Base-by-base conservation (phyloP, 805 yeast genomes). In the Yamadazyma sp. region DNA sequence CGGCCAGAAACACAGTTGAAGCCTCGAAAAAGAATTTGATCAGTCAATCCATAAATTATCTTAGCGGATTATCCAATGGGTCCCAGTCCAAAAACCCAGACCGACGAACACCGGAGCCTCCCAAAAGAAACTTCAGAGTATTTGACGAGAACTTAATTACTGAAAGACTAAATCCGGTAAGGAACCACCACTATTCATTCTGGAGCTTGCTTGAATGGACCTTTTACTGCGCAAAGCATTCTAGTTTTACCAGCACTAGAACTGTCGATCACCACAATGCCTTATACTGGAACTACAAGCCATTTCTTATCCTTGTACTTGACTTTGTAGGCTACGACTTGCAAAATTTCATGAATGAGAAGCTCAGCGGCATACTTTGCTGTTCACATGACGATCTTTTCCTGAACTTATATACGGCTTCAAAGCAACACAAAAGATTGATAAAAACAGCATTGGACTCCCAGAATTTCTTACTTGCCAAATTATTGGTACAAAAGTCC, bases 141-240 rank as follows among this genome's bases (percentile, higher is more conserved):
- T 64, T 60, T 49, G 71, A 59, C 37, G 71, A 68, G 16, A 41
- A 43, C 10, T 36, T 62, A 4, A 35, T 66, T 5, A 45, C 57
- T 3, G 40, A 41, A 13, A 49, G 49, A 24, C 42, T 66, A 10
- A 25, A 30, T 14, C 40, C 40, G 8, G 5, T 11, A 3, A n/a
- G 5, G 12, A 17, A 12, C 52, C 51, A 37, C 60, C 61, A 2
- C 20, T 15, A 35, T 4, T 40, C 41, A 10, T 9, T 67, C 5
- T 63, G 70, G 70, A 38, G 46, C 10, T 38, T 66, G 22, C 35
- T 63, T 9, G 52, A 54, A 25, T 67, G 72, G 72, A 43, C 62
- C 8, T 60, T 63, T 32, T 50, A 49, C 43, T 67, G 72, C 46
- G 66, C 67, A 4, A 14, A 12, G 15, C 13, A 15, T 17, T 2